Base-by-base conservation (phyloP, 176 grass and related monocot genomes). In the Oryza longistaminata region DNA sequence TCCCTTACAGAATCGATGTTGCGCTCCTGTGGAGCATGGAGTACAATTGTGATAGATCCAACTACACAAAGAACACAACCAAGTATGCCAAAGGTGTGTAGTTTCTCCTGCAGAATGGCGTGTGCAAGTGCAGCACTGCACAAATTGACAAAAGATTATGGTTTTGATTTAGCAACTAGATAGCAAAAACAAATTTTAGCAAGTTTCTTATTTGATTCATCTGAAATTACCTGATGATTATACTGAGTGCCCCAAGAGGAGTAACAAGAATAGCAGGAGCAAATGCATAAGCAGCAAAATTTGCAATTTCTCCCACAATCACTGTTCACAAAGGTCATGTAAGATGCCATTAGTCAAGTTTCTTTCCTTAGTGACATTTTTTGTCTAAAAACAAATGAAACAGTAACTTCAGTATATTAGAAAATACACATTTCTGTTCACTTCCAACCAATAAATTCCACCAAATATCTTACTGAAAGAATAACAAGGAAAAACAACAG, bases 261-360 rank as follows among this genome's bases (percentile, higher is more conserved):
- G 95, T 98, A 66, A 98, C 93, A 33, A 98, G 87, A 92, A 98
- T 95, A 78, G 95, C 95, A 26, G 95, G 95, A 80, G 95, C 95
- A 70, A 98, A 98, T 75, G 95, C 95, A 88, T 98, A 98, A 66
- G 93, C 95, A 80, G 93, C 89, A 92, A 98, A 98, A 87, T 98
- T 98, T 73, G 95, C 93, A 70, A 98, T 90, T 90, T 98, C 93
- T 21, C 95, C 93, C 69, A 95, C 87, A 87, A 98, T 95, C 95
- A 98, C 95, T 98, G 88, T 61, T 68, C 75, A 87, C 0, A 79
- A 68, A 77, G 75, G 74, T 17, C 48, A 70, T 73, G 73, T 87
- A 71, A 84, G 85, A 40, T 11, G 75, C 52, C n/a, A 70, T 70
- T 64, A 64, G 44, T 70, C 85, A 90, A 75, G 75, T 70, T 83